Evolutionary conservation across 331 rosid species (phyloP).

Genomic region (Spiraea crenata): DNA sequence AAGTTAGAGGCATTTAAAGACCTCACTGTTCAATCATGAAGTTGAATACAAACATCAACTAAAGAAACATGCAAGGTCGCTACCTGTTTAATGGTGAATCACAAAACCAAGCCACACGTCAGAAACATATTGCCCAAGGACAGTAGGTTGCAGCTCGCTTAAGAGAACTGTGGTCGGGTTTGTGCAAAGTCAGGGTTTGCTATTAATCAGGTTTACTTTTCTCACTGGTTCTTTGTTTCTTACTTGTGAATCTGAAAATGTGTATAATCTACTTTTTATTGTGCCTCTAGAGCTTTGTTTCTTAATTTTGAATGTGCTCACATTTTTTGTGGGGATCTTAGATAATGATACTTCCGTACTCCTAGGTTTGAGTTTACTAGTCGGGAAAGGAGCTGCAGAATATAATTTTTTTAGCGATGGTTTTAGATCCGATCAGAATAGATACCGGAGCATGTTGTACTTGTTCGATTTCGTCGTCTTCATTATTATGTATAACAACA

Average conservation of each 20-base stretch:
- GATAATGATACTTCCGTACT: conserved; percentile 30
- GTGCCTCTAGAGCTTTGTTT: conserved; percentile 36
- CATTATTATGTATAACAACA: conserved; percentile 51
- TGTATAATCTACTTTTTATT: conserved; percentile 49
- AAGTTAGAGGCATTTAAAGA: conserved; percentile 60
- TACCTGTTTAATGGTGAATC: conserved; percentile 27
- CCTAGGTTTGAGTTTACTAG: conserved; percentile 32
- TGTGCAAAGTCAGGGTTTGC: conserved; percentile 36
- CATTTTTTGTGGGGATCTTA: conserved; percentile 42
- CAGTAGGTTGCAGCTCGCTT: conserved; percentile 32
- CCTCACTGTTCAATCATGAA: conserved; percentile 44
- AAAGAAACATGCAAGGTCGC: conserved; percentile 22
- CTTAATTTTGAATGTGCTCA: conserved; percentile 28
- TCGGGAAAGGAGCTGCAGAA: conserved; percentile 37
- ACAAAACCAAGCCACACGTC: conserved; percentile 30
- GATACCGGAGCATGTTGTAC: conserved; percentile 53
- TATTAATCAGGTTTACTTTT: conserved; percentile 22
- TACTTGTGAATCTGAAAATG: conserved; percentile 52
- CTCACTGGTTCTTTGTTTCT: conserved; percentile 30
- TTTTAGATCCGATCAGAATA: conserved; percentile 46
- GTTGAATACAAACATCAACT: conserved; percentile 23
- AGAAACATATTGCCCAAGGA: conserved; percentile 13
- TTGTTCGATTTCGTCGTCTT: conserved; percentile 43
- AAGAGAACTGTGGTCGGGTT: conserved; percentile 29
- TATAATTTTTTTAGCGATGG: conserved; percentile 33